Percentiles rank a stretch among this genome's conserved stretches.
Conservation (phyloP, 2,329 filamentous ascomycete species). For the Domatiomyces catenatus region DNA sequence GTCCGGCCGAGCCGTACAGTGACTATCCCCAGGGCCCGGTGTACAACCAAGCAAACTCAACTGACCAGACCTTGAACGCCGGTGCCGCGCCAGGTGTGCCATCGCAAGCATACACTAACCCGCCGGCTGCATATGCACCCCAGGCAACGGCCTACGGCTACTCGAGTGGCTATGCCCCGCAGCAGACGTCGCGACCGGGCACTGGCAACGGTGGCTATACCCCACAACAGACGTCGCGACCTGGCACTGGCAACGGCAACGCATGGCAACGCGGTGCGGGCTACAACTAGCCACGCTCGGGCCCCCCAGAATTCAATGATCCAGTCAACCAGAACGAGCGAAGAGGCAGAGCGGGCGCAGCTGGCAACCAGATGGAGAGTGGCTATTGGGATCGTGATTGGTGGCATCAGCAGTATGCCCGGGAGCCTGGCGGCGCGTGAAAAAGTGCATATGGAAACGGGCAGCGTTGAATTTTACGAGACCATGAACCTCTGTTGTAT, state of each 20-base stretch:
- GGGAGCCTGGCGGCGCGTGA: background rate
- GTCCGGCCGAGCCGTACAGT: conserved; percentile 7
- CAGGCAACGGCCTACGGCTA: conserved; percentile 11
- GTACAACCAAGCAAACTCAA: conserved; percentile 10
- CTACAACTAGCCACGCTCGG: conserved; percentile 39
- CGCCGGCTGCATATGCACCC: conserved; percentile 7
- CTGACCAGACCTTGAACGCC: conserved; percentile 9
- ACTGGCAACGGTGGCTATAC: too few species aligned
- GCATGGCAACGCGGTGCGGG: conserved; percentile 52
- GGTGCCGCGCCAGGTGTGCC: conserved; percentile 13
- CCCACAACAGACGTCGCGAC: conserved; percentile 27
- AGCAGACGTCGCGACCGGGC: conserved; percentile 28
- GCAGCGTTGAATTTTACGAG: background rate
- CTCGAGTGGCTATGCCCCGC: conserved; percentile 5
- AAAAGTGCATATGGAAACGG: background rate
- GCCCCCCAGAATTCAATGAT: conserved; percentile 4
- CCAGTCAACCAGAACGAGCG: conserved; percentile 4
- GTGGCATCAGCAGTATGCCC: conserved; percentile 10
- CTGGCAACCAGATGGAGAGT: conserved; percentile 8
- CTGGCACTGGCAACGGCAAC: conserved; percentile 39
- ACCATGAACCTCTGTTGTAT: background rate
- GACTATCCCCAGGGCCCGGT: conserved; percentile 9
- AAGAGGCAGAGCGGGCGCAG: conserved; percentile 8
- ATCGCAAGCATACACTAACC: conserved; percentile 20
- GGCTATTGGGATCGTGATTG: conserved; percentile 18